Percentiles rank a stretch among this genome's conserved stretches.
These are phyloP conservation scores for Liriodendron chinense DNA, from an alignment of 164 flowering plant genomes.

Conservation along the genomic window DNA sequence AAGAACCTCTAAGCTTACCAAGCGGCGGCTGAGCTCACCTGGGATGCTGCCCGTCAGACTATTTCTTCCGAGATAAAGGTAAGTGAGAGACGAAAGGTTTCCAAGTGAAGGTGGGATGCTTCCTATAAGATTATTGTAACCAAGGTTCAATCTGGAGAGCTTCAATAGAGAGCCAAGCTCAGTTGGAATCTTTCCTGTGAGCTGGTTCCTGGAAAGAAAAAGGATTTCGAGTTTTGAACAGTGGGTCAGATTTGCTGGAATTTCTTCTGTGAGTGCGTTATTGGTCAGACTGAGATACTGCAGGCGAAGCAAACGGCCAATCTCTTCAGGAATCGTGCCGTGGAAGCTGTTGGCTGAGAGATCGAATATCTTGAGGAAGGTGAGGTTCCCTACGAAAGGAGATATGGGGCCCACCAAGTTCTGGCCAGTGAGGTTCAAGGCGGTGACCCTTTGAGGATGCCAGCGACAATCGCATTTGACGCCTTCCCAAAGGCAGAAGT, in stretches of 20 bases:
- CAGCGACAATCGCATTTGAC: constrained; percentile 22
- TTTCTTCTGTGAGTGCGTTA: constrained; percentile 31
- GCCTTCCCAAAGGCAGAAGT: constrained; percentile 22
- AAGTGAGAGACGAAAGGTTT: too few species aligned
- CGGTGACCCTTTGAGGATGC: constrained; percentile 19
- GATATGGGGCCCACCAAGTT: constrained; percentile 27
- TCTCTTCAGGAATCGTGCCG: constrained; percentile 30
- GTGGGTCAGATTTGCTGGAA: constrained; percentile 28
- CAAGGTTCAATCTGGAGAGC: too few species aligned
- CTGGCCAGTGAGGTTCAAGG: constrained; percentile 21
- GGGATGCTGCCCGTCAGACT: too few species aligned
- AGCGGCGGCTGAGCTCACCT: too few species aligned
- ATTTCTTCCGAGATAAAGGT: too few species aligned
- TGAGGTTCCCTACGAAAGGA: constrained; percentile 44
- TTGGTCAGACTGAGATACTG: constrained; percentile 27
- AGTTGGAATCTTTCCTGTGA: too few species aligned
- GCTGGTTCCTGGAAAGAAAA: too few species aligned
- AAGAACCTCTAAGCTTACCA: too few species aligned
- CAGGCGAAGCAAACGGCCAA: constrained; percentile 30
- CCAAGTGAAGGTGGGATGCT: too few species aligned
- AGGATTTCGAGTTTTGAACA: neutral
- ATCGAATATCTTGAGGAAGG: constrained; percentile 31
- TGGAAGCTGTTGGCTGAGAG: constrained; percentile 31
- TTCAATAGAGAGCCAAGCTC: too few species aligned
- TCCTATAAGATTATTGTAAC: too few species aligned